These are phyloP conservation scores for Cymbomonas tetramitiformis DNA, from an alignment of 139 green algal genomes.

Conservation along the genomic window DNA sequence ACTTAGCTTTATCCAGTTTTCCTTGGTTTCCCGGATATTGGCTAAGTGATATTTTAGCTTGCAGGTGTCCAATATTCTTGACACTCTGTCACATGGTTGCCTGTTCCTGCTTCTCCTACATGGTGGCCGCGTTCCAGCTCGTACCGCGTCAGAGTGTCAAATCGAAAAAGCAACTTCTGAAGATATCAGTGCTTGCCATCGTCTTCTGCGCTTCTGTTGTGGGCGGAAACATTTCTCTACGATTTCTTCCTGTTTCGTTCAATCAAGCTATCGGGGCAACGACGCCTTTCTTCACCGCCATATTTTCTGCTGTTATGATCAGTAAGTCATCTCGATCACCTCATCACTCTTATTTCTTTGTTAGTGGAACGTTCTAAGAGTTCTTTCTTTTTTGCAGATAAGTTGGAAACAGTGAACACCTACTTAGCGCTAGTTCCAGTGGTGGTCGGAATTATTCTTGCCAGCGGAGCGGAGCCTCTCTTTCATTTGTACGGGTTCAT, in stretches of 20 bases:
- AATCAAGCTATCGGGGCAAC: slow-evolving; percentile 85
- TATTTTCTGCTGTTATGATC: slow-evolving; percentile 47
- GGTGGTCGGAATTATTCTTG: slow-evolving; percentile 71
- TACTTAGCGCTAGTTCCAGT: slow-evolving; percentile 80
- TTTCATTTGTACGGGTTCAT: slow-evolving; percentile 76
- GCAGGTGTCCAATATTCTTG: slow-evolving; percentile 66
- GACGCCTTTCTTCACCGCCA: slow-evolving; percentile 85
- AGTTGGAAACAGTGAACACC: slow-evolving; percentile 40
- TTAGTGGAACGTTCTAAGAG: too few relatives aligned
- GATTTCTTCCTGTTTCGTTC: slow-evolving; percentile 79
- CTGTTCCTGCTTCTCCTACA: slow-evolving; percentile 46
- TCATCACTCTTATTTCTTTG: too few relatives aligned
- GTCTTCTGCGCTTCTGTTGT: slow-evolving; percentile 82
- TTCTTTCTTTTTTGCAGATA: slow-evolving; percentile 36
- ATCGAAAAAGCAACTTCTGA: slow-evolving; percentile 46
- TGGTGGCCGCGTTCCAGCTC: slow-evolving; percentile 25
- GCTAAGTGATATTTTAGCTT: slow-evolving; percentile 23
- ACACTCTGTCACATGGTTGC: slow-evolving; percentile 85
- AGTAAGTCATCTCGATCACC: slow-evolving; percentile 1
- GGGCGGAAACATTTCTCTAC: slow-evolving; percentile 70
- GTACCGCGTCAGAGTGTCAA: slow-evolving; percentile 49
- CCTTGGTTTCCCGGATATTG: too few relatives aligned
- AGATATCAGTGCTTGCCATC: slow-evolving; percentile 54
- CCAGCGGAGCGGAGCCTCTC: slow-evolving; percentile 61
- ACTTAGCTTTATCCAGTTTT: too few relatives aligned